Base-by-base conservation (phyloP, 495 filamentous ascomycete species). In the Talaromyces wortmannii region DNA sequence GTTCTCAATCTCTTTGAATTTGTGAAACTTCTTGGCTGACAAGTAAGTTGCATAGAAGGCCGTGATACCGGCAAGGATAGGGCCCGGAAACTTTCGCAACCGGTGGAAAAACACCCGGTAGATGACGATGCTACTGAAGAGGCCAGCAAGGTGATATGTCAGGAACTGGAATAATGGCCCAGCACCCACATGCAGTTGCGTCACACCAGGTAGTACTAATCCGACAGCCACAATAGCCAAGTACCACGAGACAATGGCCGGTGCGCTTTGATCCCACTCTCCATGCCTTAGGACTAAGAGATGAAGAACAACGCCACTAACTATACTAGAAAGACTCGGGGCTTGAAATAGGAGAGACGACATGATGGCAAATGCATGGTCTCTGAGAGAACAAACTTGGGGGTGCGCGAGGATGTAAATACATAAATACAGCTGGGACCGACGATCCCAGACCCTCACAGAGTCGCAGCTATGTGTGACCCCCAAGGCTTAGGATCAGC, bases 51-150 rank as follows among this genome's bases (percentile, higher is more conserved):
- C 50, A 13, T 56, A 56, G 6, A 79, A 65, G 30, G 75, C 76
- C 6, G 66, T 67, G 53, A 83, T 56, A 55, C 62, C 56, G 16
- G 76, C 72, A 3, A 57, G n/a, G 17, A 61, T 55, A 1, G 78
- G 75, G 0, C 78, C 79, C 2, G 73, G 73, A 54, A 79, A 80
- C 7, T 55, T 53, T 12, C 70, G 60, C 4, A 81, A 59, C 1
- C 64, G 68, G 61, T 80, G 74, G 51, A 79, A 75, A 46, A 67
- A 72, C 10, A 59, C 15, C 0, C 79, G 71, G 55, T 80, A 81
- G 31, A 73, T 44, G 15, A 69, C 40, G n/a, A 81, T 74, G 60
- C 77, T 81, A 11, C 59, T 53, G 49, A 72, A 67, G 0, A 80
- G 53, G 10, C 63, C 63, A 23, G 46, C 40, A 11, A 69, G 43